These are phyloP conservation scores for Polygonum maritimum DNA, from an alignment of 148 eudicot genomes.

Conservation along the genomic window DNA sequence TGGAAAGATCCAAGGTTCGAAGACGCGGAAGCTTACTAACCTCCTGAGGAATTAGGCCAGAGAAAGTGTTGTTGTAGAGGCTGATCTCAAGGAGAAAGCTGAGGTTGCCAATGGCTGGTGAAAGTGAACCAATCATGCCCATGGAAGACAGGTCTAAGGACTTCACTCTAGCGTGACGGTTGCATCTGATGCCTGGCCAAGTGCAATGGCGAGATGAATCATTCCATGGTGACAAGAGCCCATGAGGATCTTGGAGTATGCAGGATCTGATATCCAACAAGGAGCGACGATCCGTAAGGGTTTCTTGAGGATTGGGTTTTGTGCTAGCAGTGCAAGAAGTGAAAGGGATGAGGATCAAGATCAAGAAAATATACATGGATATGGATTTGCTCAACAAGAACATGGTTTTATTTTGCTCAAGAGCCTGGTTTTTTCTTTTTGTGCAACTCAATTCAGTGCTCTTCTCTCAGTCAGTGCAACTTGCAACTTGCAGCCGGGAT, in stretches of 20 bases:
- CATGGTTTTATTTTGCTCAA: background rate
- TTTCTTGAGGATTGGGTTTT: background rate
- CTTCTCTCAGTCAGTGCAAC: too few relatives aligned
- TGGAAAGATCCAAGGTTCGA: background rate
- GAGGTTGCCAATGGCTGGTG: constrained; percentile 40
- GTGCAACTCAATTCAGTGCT: too few relatives aligned
- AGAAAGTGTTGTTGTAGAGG: constrained; percentile 21
- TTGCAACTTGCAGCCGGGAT: too few relatives aligned
- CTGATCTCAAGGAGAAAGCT: constrained; percentile 16
- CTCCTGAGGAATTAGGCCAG: constrained; percentile 26
- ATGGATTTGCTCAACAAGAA: background rate
- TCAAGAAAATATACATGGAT: background rate
- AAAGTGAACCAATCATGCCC: constrained; percentile 20
- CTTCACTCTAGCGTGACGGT: constrained; percentile 17
- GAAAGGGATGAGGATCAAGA: background rate
- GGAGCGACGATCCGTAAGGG: constrained; percentile 18
- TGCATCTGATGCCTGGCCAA: constrained; percentile 37
- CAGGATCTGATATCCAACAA: constrained; percentile 30
- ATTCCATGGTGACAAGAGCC: constrained; percentile 33
- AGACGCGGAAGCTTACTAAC: constrained; percentile 23
- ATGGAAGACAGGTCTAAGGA: constrained; percentile 12
- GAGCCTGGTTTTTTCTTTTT: too few relatives aligned
- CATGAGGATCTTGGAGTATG: constrained; percentile 6
- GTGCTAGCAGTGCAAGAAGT: background rate
- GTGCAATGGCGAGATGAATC: constrained; percentile 27